Evolutionary conservation across 1,284 basidiomycete species (phyloP), one percentile per base, ranked within the genome.

Genomic region (Marasmius fiardii): DNA sequence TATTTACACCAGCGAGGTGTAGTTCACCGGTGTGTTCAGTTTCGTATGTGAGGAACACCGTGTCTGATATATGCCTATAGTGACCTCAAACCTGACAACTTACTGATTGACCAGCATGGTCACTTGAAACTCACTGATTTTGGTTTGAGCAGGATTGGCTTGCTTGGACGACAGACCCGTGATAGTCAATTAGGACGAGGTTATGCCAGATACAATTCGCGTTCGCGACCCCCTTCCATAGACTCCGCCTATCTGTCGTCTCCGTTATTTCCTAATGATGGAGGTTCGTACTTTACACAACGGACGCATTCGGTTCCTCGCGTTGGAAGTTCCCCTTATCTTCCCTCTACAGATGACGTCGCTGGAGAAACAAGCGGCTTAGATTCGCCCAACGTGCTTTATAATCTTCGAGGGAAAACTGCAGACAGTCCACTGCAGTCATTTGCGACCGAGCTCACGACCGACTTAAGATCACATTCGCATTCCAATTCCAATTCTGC

Each of bases 61-160:
- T 20, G 24, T 34, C 44, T 34, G 4, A 24, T 44, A 47, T 43
- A 53, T 56, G 65, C 37, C 61, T 63, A 18, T 68, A 96, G 95
- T 77, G 97, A 99, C 70, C 76, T 99, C 64, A 99, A 99, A 70
- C 96, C 96, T 11, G 96, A 99, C 74, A 99, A 99, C 68, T 74
- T 98, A 45, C 88, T 99, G 37, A 98, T 99, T 64, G 95, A 99
- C 71, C 85, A 93, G 51, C 90, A 94, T 63, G 96, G 96, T 10
- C 96, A 99, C 68, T 78, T 99, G 62, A 98, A 98, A 72, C 82
- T 99, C 33, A 98, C 96, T 21, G 97, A 99, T 73, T 99, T 99
- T 71, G 97, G 97, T 57, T 76, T 99, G 23, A 98, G 95, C 60
- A 87, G 95, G 67, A 98, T 98, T 63, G 97, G 97, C 85, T 78